These are phyloP conservation scores for Herpetomonas tarakana DNA, from an alignment of 208 protist genomes.

Conservation along the genomic window DNA sequence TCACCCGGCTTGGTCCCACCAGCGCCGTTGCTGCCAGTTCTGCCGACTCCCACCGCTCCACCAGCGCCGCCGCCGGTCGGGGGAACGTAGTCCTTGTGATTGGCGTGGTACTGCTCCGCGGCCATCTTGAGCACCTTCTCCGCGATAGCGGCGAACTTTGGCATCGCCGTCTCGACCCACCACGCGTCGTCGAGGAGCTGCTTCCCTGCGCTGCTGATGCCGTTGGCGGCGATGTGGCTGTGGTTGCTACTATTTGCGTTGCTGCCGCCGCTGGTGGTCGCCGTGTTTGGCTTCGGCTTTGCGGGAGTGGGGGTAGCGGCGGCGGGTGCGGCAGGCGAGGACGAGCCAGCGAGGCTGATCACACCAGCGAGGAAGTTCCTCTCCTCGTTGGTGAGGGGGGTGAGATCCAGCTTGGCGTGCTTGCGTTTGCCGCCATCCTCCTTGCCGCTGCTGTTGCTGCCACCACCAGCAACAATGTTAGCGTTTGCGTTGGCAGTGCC, in stretches of 20 bases:
- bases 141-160: constrained; percentile 22
- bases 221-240: neutral
- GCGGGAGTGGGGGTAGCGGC: neutral
- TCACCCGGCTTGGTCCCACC: neutral
- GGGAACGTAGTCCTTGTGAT: constrained; percentile 10
- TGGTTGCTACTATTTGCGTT: neutral
- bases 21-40: neutral
- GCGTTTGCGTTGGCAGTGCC: too few species aligned
- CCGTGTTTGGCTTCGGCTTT: neutral
- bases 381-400: constrained; percentile 32
- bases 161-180: constrained; percentile 13
- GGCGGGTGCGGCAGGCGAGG: neutral
- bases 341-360: neutral
- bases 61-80: constrained; percentile 4
- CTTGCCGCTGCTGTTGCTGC: too few species aligned
- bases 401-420: constrained; percentile 7
- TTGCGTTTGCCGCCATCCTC: constrained; percentile 1
- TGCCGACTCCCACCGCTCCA: neutral
- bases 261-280: neutral
- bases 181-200: constrained; percentile 17
- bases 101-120: constrained; percentile 30
- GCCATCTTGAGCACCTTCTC: constrained; percentile 54
- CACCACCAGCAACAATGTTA: too few species aligned
- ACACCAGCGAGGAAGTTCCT: constrained; percentile 19
- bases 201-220: neutral